Conservation (phyloP, 306 rosid species). For the Cucumis cinereus region DNA sequence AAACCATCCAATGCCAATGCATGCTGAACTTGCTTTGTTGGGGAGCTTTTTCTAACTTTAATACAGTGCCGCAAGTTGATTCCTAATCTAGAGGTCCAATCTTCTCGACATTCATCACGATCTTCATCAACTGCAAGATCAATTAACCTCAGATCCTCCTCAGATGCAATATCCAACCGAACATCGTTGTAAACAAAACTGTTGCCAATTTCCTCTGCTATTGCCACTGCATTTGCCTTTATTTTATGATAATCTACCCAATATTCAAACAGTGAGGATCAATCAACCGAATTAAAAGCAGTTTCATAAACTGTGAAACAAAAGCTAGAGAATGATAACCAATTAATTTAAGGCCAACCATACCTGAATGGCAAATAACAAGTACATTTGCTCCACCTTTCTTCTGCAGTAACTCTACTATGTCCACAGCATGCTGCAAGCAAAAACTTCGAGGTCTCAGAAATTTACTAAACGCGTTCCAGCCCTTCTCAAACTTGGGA, state of each 20-base stretch:
- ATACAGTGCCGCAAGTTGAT: slow-evolving; percentile 70
- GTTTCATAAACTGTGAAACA: neutral
- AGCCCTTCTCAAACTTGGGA: slow-evolving; percentile 22
- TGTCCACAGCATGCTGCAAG: slow-evolving; percentile 77
- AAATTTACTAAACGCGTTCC: slow-evolving; percentile 46
- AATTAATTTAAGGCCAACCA: slow-evolving; percentile 3
- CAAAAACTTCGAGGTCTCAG: slow-evolving; percentile 90
- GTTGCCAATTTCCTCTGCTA: slow-evolving; percentile 72
- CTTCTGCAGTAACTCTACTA: slow-evolving; percentile 62
- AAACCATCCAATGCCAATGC: slow-evolving; percentile 44
- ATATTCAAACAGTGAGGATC: slow-evolving; percentile 11
- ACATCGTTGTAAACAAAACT: slow-evolving; percentile 58
- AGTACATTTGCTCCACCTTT: slow-evolving; percentile 87
- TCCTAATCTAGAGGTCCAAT: slow-evolving; percentile 90
- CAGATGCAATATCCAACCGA: slow-evolving; percentile 63
- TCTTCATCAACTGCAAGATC: slow-evolving; percentile 76
- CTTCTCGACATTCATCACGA: slow-evolving; percentile 45
- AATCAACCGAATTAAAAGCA: slow-evolving; percentile 1
- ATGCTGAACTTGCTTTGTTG: slow-evolving; percentile 55
- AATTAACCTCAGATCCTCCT: slow-evolving; percentile 69
- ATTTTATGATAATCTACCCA: slow-evolving; percentile 78
- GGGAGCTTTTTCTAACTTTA: slow-evolving; percentile 52
- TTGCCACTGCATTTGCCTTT: slow-evolving; percentile 73
- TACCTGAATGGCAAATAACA: slow-evolving; percentile 96
- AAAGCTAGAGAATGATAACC: neutral